Conservation (phyloP, 2,329 filamentous ascomycete genomes). For the Phaeosphaeriaceae sp. region DNA sequence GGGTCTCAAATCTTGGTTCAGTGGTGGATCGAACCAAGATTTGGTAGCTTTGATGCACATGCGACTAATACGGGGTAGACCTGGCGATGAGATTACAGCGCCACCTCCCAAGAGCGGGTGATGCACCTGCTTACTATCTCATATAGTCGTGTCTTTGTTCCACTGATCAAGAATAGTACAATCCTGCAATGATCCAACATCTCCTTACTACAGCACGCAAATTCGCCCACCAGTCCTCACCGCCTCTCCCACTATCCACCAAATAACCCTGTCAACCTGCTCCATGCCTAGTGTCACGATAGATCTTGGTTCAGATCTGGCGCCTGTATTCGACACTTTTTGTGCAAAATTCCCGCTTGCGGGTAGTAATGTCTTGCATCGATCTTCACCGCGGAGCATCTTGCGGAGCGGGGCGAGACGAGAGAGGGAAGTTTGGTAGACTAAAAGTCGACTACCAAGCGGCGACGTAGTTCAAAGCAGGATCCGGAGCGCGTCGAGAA, state of each 20-base stretch:
- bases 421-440: background rate
- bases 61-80: background rate
- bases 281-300: background rate
- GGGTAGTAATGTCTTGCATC: background rate
- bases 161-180: too few species aligned
- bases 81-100: background rate
- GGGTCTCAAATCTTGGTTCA: too few species aligned
- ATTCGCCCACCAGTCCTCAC: too few species aligned
- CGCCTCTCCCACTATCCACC: too few species aligned
- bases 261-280: too few species aligned
- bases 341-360: background rate
- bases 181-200: too few species aligned
- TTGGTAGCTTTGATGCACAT: background rate
- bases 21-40: background rate
- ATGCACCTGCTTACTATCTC: background rate
- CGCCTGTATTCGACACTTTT: background rate
- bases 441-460: background rate
- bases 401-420: background rate
- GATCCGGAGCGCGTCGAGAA: too few species aligned
- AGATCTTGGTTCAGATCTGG: background rate
- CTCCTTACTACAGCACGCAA: too few species aligned
- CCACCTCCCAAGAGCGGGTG: background rate
- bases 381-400: background rate
- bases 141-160: background rate
- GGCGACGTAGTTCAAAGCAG: too few species aligned